Base-by-base conservation (phyloP, 2,329 filamentous ascomycete species). In the Aspergillaceae sp. region DNA sequence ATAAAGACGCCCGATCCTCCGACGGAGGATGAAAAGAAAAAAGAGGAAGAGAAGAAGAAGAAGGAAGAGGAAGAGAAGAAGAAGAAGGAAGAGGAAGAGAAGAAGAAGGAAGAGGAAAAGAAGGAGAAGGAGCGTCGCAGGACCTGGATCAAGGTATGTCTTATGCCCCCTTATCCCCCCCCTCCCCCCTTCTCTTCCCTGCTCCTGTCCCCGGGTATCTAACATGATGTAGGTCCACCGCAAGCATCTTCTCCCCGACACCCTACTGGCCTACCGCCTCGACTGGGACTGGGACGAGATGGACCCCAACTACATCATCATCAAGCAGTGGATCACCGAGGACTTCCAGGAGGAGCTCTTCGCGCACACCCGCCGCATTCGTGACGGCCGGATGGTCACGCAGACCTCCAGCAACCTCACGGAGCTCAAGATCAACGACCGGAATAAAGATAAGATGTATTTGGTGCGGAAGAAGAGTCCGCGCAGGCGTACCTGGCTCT, bases 321-420 rank as follows among this genome's bases (percentile, higher is more conserved):
- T 89, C 67, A 86, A 84, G 65, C 75, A 80, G 46, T 86, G 80
- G 79, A 80, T 89, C 43, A 77, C 79, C 3, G 81, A 87, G 55
- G 77, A 78, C 50, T 78, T 87, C 60, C 85, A 87, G 58, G 78
- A 87, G 48, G 71, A 80, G 47, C 75, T 88, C 42, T 90, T 86
- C 76, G 76, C 79, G 38, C 84, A 89, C 66, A 87, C 85, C 3
- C 75, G 74, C 50, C 69, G 75, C 38, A 62, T 87, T 51, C 80
- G 82, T n/a, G 77, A 81, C 57, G 74, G 72, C 42, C 66, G 64
- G 41, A 49, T 66, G 37, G 49, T 70, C 44, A 54, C 61, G n/a
- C 51, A 66, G 48, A 62, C 56, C 26, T 66, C 65, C 40, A 57
- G 50, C 50, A 60, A 60, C n/a, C 52, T 61, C 40, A 70, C 67